Base-by-base conservation (phyloP, 345 rosid genomes). In the Viola odorata region DNA sequence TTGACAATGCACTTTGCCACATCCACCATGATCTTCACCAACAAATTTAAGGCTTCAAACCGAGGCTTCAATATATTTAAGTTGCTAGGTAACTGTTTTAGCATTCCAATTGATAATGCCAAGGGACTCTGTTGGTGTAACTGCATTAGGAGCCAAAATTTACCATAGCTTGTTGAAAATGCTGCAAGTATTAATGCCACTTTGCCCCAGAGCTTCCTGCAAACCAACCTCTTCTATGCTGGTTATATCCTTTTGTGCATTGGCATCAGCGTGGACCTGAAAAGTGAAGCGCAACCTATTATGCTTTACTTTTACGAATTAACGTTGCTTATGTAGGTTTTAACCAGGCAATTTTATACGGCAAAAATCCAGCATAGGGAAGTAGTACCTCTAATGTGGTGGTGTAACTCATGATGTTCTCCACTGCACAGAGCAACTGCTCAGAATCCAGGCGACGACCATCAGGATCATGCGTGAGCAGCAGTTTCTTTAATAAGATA, bases 391-490 rank as follows among this genome's bases (percentile, higher is more conserved):
- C 71, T 44, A 61, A 68, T 47, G 72, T 7, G 45, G 84, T 47
- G 41, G 83, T 78, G 64, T 69, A 66, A 55, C 71, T 60, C 65
- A 88, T 71, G 69, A 82, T 59, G 60, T 78, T 80, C 81, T 91
- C 85, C 32, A 76, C 68, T 55, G 82, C 91, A 38, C 69, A 61
- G 63, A 88, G 82, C 64, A 88, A 64, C 66, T 51, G 73, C 73
- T 77, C 81, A 7, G 91, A 78, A 69, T 91, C 91, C 49, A 88
- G 66, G 62, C 73, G 64, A 37, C 88, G 87, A 8, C 84, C 86
- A 59, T 88, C 96, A 32, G 91, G 91, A 53, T 84, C 98, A 82
- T 88, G 95, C 66, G 71, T 58, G 15, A 80, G 69, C 51, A 84
- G 78, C 58, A 91, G 79, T 70, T 75, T 78, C 70, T 65, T 79